Evolutionary conservation across 164 flowering plant genomes (phyloP).

Genomic region (Stephania cephalantha): DNA sequence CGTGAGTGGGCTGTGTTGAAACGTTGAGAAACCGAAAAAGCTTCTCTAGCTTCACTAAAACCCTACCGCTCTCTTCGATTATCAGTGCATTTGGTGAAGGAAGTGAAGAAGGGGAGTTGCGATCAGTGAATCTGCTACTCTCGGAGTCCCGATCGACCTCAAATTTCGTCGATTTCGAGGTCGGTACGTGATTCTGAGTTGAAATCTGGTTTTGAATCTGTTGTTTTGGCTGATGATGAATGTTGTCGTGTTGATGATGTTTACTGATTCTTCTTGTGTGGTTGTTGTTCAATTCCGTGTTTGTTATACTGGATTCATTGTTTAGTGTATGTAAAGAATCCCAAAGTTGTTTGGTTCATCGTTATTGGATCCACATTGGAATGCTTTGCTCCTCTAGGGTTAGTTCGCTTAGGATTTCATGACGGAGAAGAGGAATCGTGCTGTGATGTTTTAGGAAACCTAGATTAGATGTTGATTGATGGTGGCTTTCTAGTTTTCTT

Average conservation of each 20-base stretch:
- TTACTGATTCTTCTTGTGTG: background rate
- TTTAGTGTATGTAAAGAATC: background rate
- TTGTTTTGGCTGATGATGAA: background rate
- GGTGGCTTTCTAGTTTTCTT: background rate
- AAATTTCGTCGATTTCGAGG: background rate
- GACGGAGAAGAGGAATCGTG: no score
- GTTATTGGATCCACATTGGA: background rate
- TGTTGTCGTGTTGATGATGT: background rate
- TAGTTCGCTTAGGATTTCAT: background rate
- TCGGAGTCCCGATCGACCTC: background rate
- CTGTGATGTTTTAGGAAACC: background rate
- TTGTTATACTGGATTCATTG: background rate
- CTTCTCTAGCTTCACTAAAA: background rate
- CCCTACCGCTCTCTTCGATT: background rate
- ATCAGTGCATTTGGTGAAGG: background rate
- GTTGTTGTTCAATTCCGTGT: background rate
- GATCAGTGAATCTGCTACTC: background rate
- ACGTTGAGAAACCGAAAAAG: background rate
- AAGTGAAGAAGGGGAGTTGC: no score
- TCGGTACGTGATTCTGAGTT: background rate
- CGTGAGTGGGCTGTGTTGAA: background rate
- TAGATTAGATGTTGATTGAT: background rate
- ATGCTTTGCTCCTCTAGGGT: background rate
- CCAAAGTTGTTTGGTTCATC: background rate
- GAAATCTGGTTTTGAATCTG: background rate